Evolutionary conservation across 2,329 filamentous ascomycete genomes (phyloP).

Genomic region (Ilyonectria sp.): DNA sequence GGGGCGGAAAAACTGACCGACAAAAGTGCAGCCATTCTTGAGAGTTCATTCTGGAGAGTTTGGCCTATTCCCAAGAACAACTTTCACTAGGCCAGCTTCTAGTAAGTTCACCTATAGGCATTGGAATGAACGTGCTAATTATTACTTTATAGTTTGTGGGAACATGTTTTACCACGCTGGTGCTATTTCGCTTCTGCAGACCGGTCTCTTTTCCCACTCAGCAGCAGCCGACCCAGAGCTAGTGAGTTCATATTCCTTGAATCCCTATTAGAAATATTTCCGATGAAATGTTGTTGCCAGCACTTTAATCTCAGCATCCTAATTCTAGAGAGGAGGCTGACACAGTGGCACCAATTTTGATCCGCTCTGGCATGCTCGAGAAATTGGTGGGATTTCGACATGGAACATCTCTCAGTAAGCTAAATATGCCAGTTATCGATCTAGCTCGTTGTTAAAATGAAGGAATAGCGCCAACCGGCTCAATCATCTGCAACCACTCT

Average conservation of each 20-base stretch:
- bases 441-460: not conserved
- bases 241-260: not conserved
- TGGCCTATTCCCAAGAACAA: not conserved
- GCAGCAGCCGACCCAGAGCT: not conserved
- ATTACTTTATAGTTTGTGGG: constrained; percentile 23
- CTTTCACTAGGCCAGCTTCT: not conserved
- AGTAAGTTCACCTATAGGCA: not conserved
- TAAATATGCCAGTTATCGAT: not conserved
- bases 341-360: constrained; percentile 2
- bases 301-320: no score
- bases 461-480: constrained; percentile 32
- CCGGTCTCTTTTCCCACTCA: not conserved
- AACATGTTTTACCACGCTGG: constrained; percentile 33
- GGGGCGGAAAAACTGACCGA: not conserved
- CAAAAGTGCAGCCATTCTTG: not conserved
- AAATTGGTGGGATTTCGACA: constrained; percentile 27
- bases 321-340: not conserved
- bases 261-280: not conserved
- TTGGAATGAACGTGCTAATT: not conserved
- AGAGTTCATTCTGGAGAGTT: not conserved
- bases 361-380: constrained; percentile 28
- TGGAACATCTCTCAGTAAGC: constrained; percentile 31
- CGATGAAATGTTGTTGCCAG: no score
- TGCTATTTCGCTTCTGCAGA: constrained; percentile 27
- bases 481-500: constrained; percentile 33